Evolutionary conservation across 1,139 yeast species (phyloP).

Genomic region (Geotrichum fermentans): DNA sequence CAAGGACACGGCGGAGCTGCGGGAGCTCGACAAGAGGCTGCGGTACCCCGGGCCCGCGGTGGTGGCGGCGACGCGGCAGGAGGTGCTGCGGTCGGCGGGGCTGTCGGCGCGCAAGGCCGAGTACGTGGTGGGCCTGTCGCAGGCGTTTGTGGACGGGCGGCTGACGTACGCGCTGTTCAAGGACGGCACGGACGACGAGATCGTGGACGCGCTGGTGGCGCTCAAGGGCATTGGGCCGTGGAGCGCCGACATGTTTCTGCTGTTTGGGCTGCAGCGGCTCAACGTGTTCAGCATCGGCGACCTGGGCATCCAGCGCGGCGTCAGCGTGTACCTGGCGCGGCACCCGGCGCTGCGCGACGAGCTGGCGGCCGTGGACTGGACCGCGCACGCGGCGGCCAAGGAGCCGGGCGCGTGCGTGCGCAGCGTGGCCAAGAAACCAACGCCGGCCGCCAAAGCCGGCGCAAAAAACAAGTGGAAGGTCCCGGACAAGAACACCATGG

Average conservation of each 20-base stretch:
- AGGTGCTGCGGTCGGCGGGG: conserved; percentile 58
- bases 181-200: conserved; percentile 41
- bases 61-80: conserved; percentile 43
- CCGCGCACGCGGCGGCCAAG: conserved; percentile 32
- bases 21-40: conserved; percentile 1
- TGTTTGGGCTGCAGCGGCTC: conserved; percentile 60
- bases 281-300: conserved; percentile 77
- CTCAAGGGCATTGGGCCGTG: conserved; percentile 83
- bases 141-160: conserved; percentile 49
- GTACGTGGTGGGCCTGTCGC: conserved; percentile 59
- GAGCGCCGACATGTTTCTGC: conserved; percentile 85
- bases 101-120: conserved; percentile 64
- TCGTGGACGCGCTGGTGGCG: conserved; percentile 51
- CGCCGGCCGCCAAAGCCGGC: conserved; percentile 19
- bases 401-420: conserved; percentile 25
- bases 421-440: conserved; percentile 25
- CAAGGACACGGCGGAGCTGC: conserved; percentile 1
- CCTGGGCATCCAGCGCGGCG: conserved; percentile 80
- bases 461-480: conserved; percentile 37
- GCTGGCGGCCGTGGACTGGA: conserved; percentile 15
- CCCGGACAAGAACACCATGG: conserved; percentile 35
- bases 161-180: conserved; percentile 44
- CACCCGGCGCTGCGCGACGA: conserved; percentile 46
- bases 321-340: conserved; percentile 54
- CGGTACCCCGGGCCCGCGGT: conserved; percentile 51